Percentiles rank a stretch among this genome's conserved stretches.
Evolutionary conservation across 345 rosid species (phyloP).

Genomic region (Salix suchowensis): DNA sequence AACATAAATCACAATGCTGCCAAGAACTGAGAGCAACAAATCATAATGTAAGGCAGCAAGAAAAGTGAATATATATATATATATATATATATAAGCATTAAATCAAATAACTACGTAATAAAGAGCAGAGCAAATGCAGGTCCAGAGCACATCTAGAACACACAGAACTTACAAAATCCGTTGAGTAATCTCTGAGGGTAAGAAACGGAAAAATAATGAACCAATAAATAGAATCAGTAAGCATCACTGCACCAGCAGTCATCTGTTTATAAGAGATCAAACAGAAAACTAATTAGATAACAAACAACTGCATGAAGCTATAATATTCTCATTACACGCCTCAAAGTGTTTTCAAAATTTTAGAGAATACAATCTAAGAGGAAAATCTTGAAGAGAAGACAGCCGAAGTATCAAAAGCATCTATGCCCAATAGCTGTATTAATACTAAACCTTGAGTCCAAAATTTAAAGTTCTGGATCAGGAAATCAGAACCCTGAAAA

Average conservation of each 20-base stretch:
- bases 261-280: slow-evolving; percentile 34
- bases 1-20: neutral
- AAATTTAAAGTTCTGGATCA: neutral
- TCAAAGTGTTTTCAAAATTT: neutral
- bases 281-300: slow-evolving; percentile 4
- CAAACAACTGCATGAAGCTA: neutral
- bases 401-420: neutral
- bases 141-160: neutral
- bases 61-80: neutral
- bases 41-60: neutral
- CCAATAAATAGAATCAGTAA: slow-evolving; percentile 68
- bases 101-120: neutral
- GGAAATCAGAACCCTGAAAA: neutral
- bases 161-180: slow-evolving; percentile 47
- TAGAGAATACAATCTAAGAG: neutral
- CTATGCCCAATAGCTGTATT: neutral
- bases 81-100: neutral
- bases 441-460: neutral
- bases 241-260: slow-evolving; percentile 58
- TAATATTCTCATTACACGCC: slow-evolving; percentile 1
- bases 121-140: neutral
- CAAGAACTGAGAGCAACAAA: neutral
- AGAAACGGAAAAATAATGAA: slow-evolving; percentile 57
- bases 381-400: neutral
- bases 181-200: slow-evolving; percentile 40